phyloP scores from a whole-genome alignment of 164 flowering plant genomes.

The Saururus chinensis region DNA sequence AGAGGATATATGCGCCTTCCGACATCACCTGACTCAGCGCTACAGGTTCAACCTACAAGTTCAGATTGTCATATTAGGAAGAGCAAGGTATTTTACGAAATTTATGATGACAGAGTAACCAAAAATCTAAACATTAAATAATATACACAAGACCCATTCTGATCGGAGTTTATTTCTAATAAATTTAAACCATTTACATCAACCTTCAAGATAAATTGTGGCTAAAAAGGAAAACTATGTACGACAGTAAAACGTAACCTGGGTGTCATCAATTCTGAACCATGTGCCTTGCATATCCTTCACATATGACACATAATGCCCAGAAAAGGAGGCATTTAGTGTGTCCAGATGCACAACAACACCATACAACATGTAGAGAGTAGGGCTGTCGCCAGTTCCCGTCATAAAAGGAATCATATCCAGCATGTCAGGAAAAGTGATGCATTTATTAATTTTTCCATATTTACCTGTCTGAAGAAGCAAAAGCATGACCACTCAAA shows the following conservation, averaged over 20 bases:
- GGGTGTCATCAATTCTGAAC: conserved; percentile 75
- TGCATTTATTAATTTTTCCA: conserved; percentile 78
- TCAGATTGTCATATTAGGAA: too few relatives aligned
- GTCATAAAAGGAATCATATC: conserved; percentile 88
- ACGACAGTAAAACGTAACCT: conserved; percentile 30
- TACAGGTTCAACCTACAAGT: conserved; percentile 63
- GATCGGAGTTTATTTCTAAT: too few relatives aligned
- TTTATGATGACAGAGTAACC: too few relatives aligned
- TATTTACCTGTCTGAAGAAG: conserved; percentile 64
- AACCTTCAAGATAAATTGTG: background rate
- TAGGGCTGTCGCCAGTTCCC: conserved; percentile 58
- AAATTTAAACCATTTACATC: too few relatives aligned
- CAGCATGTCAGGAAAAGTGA: conserved; percentile 79
- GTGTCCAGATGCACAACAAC: conserved; percentile 86
- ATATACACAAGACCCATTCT: too few relatives aligned
- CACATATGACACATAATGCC: conserved; percentile 83
- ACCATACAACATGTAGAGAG: conserved; percentile 76
- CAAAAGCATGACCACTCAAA: conserved; percentile 1
- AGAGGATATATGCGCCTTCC: conserved; percentile 83
- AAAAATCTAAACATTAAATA: too few relatives aligned
- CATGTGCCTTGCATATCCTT: conserved; percentile 70
- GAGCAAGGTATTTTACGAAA: too few relatives aligned
- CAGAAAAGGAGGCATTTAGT: conserved; percentile 77
- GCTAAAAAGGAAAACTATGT: background rate
- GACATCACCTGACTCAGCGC: conserved; percentile 69